Percentiles rank a stretch among this genome's conserved stretches.
Conservation (phyloP, 768 basidiomycete species). For the Rhizopogon vinicolor region DNA sequence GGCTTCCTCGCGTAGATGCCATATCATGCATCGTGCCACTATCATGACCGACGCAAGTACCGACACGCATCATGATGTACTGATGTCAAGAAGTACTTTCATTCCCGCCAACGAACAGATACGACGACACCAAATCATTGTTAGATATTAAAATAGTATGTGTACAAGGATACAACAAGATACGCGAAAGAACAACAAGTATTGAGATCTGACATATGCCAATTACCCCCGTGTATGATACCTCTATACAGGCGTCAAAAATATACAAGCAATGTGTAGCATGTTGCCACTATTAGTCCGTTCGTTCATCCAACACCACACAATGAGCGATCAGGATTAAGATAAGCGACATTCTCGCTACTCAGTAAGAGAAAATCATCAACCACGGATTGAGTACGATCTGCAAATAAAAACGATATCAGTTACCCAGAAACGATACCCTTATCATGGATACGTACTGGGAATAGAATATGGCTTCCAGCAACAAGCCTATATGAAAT, state of each 20-base stretch:
- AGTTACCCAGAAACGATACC: background rate
- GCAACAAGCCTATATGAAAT: conserved; percentile 46
- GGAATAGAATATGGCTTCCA: conserved; percentile 67
- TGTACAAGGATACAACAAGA: background rate
- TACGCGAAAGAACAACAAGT: no score
- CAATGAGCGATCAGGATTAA: no score
- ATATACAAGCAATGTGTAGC: no score
- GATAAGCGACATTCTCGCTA: background rate
- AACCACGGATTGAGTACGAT: conserved; percentile 87
- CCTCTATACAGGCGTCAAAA: background rate
- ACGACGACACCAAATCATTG: no score
- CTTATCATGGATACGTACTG: conserved; percentile 41
- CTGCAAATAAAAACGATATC: conserved; percentile 34
- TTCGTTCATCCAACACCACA: background rate
- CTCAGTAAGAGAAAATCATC: conserved; percentile 71
- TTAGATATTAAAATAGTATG: background rate
- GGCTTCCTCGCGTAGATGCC: no score
- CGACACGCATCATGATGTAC: no score
- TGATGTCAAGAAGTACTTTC: no score
- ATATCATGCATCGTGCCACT: no score
- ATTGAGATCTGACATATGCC: background rate
- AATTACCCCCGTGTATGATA: background rate
- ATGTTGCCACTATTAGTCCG: background rate
- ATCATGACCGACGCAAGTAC: no score
- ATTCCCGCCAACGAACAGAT: no score